Percentiles rank a stretch among this genome's conserved stretches.
Evolutionary conservation across 2,329 filamentous ascomycete species (phyloP).

Genomic region (Purpureocillium takamizusanense): DNA sequence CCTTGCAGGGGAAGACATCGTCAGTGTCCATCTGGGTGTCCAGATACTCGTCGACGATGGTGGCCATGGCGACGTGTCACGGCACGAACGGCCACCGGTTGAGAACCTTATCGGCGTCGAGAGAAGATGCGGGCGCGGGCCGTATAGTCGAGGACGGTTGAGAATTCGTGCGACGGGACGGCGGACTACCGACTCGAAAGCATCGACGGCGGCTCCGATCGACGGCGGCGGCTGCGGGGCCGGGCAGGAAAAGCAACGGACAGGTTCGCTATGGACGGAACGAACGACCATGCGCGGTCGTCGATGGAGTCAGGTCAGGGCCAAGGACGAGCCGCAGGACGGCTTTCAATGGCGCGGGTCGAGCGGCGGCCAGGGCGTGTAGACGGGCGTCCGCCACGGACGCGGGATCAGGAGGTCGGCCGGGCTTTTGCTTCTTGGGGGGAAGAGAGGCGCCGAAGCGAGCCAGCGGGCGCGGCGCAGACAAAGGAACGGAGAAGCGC

Average conservation of each 20-base stretch:
- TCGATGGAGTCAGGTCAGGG: too few relatives aligned
- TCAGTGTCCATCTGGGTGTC: constrained; percentile 65
- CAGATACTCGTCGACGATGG: constrained; percentile 50
- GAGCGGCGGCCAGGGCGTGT: constrained; percentile 1
- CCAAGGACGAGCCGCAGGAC: not conserved
- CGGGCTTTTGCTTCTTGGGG: too few relatives aligned
- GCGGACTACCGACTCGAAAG: not conserved
- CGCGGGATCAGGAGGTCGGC: too few relatives aligned
- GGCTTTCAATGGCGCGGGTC: not conserved
- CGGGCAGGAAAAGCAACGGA: not conserved
- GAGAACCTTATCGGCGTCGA: too few relatives aligned
- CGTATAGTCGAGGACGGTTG: not conserved
- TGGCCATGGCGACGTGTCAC: constrained; percentile 28
- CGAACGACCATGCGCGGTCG: too few relatives aligned
- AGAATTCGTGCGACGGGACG: constrained; percentile 1
- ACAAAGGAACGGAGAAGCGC: too few relatives aligned
- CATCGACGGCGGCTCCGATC: constrained; percentile 1
- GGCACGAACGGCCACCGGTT: not conserved
- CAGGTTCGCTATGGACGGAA: too few relatives aligned
- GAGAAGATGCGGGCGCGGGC: too few relatives aligned
- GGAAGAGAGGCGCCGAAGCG: too few relatives aligned
- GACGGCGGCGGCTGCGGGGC: not conserved
- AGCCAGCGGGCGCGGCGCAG: too few relatives aligned
- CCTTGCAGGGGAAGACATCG: constrained; percentile 84
- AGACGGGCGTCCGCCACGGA: not conserved